phyloP scores from a whole-genome alignment of 371 early-diverging fungal species.

The Mucor mucedo region DNA sequence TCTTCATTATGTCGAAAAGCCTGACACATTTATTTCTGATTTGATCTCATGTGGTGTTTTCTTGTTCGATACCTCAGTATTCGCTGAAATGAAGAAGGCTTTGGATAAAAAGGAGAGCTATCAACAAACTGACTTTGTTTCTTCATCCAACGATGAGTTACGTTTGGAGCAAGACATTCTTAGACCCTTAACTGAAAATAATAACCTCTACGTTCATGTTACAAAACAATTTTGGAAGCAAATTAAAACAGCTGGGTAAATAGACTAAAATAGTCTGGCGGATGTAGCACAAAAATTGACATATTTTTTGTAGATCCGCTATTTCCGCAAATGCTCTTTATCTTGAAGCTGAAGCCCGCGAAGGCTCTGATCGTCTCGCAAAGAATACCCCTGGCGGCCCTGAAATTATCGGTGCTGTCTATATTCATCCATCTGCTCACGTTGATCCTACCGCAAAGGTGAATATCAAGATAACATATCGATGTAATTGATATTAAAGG shows the following conservation, averaged over 20 bases:
- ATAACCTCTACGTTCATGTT: constrained; percentile 82
- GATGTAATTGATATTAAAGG: background rate
- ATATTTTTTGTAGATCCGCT: constrained; percentile 68
- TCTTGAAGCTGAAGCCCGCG: constrained; percentile 75
- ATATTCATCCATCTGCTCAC: constrained; percentile 92
- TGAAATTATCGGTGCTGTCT: constrained; percentile 90
- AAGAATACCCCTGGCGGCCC: constrained; percentile 60
- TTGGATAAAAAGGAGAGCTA: constrained; percentile 64
- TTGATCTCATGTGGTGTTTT: constrained; percentile 94
- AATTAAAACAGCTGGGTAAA: constrained; percentile 91
- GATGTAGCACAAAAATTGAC: background rate
- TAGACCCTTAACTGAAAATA: constrained; percentile 79
- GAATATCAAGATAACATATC: background rate
- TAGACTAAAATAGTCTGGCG: background rate
- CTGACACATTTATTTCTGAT: constrained; percentile 92
- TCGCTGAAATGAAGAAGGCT: constrained; percentile 83
- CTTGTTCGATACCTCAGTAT: constrained; percentile 85
- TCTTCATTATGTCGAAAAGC: constrained; percentile 97
- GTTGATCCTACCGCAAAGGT: constrained; percentile 93
- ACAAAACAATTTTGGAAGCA: constrained; percentile 91
- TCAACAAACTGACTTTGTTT: constrained; percentile 14
- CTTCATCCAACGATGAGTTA: constrained; percentile 41
- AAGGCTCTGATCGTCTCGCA: constrained; percentile 70
- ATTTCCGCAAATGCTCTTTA: constrained; percentile 92
- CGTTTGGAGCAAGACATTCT: constrained; percentile 87